phyloP scores from a whole-genome alignment of 768 basidiomycete genomes.

The Mycena sanguinolenta region DNA sequence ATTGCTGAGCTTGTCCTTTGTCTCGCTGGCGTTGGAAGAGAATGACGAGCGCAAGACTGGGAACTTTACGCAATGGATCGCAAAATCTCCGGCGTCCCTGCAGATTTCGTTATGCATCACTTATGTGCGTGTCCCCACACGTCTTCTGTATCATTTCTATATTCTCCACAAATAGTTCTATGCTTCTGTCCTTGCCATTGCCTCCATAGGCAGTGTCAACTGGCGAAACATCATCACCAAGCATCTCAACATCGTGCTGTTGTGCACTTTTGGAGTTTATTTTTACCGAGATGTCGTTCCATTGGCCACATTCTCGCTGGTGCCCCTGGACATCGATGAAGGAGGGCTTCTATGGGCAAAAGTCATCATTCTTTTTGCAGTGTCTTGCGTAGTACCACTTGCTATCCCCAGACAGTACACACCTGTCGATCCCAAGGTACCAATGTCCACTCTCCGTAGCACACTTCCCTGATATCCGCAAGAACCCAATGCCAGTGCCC shows the following conservation, averaged over 20 bases:
- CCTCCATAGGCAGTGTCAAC: conserved; percentile 13
- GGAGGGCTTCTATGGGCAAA: conserved; percentile 66
- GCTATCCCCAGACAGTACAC: conserved; percentile 65
- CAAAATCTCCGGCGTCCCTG: not conserved
- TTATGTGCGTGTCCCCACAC: conserved; percentile 25
- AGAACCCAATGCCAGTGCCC: conserved; percentile 50
- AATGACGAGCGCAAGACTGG: not conserved
- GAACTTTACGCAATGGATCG: not conserved
- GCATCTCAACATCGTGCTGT: conserved; percentile 46
- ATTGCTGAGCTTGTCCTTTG: conserved; percentile 39
- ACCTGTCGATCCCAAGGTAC: conserved; percentile 65
- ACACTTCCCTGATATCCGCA: not conserved
- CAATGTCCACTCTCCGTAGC: not conserved
- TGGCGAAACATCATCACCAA: conserved; percentile 27
- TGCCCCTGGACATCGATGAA: conserved; percentile 60
- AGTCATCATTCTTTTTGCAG: conserved; percentile 56
- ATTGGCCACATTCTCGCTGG: conserved; percentile 61
- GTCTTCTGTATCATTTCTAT: not conserved
- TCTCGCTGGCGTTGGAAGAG: conserved; percentile 17
- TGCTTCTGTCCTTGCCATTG: conserved; percentile 26
- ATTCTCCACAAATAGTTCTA: conserved; percentile 24
- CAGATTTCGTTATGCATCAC: conserved; percentile 18
- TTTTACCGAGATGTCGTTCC: conserved; percentile 72
- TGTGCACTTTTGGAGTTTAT: conserved; percentile 58
- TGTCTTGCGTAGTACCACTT: conserved; percentile 64